Evolutionary conservation across 805 yeast species (phyloP), one percentile per base, ranked within the genome.

Genomic region (Pichia heedii): DNA sequence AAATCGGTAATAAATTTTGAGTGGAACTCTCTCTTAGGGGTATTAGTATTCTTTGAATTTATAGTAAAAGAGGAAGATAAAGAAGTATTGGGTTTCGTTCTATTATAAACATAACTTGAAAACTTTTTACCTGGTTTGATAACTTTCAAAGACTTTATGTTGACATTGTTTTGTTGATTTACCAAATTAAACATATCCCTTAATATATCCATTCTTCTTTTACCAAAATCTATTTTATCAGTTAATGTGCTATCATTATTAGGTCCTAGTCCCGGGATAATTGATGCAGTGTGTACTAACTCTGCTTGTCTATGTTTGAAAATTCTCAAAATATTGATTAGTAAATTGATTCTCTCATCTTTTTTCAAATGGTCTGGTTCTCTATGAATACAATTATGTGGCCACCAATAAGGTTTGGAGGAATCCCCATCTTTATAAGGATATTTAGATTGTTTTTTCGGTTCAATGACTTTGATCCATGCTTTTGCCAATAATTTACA

Each of bases 281-380:
- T 32, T 19, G 51, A 50, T 7, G 58, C 63, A 4, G 55, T 45
- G 3, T 53, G 38, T 10, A 53, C 36, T 22, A 59, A 37, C 32
- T 59, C 61, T 9, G 37, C 29, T 22, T 52, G 49, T 29, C 46
- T 46, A 15, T 43, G 45, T 30, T 45, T 51, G 42, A 60, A 61
- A 0, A 56, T 52, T 20, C 60, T 40, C 6, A 68, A 40, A 12
- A 78, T 65, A 12, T 61, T 49, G 27, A 71, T 60, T 54, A 84
- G 58, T 21, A 83, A 59, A 5, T 53, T 54, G 18, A 81, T 53
- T 42, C 93, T 63, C 51, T 78, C 81, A 1, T 61, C 62, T 54
- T 79, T 82, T 45, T 66, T 69, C 45, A 84, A 62, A 60, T 84
- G 90, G 55, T 82, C 90, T 0, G 90, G 90, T 54, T 83, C 89